Evolutionary conservation across 2,329 filamentous ascomycete species (phyloP), one percentile per base, ranked within the genome.

Genomic region (Cladosporium austrohemisphaericum): DNA sequence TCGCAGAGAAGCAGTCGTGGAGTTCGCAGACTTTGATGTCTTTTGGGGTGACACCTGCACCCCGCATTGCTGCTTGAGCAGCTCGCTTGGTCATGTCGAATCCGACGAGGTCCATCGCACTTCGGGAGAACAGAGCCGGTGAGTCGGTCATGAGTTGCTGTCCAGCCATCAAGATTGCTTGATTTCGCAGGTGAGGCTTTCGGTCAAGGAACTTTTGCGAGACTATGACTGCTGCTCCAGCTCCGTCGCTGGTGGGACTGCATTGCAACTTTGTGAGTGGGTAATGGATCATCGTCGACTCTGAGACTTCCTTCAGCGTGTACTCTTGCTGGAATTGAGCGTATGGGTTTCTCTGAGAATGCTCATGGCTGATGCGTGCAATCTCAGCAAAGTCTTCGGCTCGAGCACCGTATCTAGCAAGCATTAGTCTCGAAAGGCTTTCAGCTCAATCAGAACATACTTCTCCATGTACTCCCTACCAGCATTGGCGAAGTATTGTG

Each of bases 211-310:
- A 97, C 41, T 78, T 79, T 70, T 95, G 85, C 0, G 90, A 95
- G 46, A 95, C 90, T 50, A 97, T 75, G 32, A 97, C 85, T 8
- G 88, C 88, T 1, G 92, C 90, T 0, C 90, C 92, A 36, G 85
- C 88, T 40, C 92, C 92, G 69, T 97, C 92, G 1, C 88, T 95
- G 1, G 92, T 97, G 1, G 92, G 92, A 72, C 92, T 95, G 79
- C 92, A 96, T 74, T 97, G 92, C n/a, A 97, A 84, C 71, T 95
- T 97, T 52, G 92, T 97, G 50, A 97, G 78, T 13, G 92, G 92
- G 55, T 81, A 81, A 71, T 88, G 83, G 68, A 97, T 88, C 78
- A 82, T 86, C 53, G 88, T 76, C 0, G 87, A 74, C 26, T 85
- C 76, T 64, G 87, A 68, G 67, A 97, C 77, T 70, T 97, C 84